Conservation (phyloP, 768 basidiomycete genomes). For the Collybia sordida region DNA sequence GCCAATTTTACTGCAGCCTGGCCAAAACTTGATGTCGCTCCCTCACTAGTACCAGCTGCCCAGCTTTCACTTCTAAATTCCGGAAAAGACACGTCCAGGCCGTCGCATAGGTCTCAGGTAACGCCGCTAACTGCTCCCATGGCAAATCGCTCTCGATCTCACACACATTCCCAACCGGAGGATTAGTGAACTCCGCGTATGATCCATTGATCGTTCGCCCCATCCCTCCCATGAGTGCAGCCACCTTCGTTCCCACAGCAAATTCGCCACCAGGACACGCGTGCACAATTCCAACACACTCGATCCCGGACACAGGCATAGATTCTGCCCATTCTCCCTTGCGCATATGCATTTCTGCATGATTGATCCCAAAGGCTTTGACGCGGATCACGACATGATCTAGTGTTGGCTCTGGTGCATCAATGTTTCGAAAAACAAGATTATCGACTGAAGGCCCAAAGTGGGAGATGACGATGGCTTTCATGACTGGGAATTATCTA, state of each 20-base stretch:
- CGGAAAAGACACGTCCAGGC: slow-evolving; percentile 20
- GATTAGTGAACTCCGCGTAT: slow-evolving; percentile 16
- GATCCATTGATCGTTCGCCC: slow-evolving; percentile 16
- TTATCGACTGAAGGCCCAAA: slow-evolving; percentile 14
- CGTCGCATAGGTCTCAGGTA: slow-evolving; percentile 20
- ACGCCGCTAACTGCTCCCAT: slow-evolving; percentile 16
- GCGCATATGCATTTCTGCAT: slow-evolving; percentile 24
- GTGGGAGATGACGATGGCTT: slow-evolving; percentile 17
- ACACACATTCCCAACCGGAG: slow-evolving; percentile 11
- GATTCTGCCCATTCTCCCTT: slow-evolving; percentile 21
- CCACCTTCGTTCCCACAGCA: slow-evolving; percentile 12
- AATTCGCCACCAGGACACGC: slow-evolving; percentile 5
- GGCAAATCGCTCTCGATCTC: slow-evolving; percentile 9
- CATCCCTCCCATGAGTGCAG: slow-evolving; percentile 20
- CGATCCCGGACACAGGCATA: slow-evolving; percentile 20
- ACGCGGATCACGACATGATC: slow-evolving; percentile 18
- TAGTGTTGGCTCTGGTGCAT: slow-evolving; percentile 9
- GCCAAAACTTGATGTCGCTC: slow-evolving; percentile 17
- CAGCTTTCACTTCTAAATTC: slow-evolving; percentile 12
- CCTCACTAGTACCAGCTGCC: slow-evolving; percentile 17
- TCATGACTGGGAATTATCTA: slow-evolving; percentile 5
- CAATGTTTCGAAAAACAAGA: slow-evolving; percentile 5
- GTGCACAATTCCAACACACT: slow-evolving; percentile 19
- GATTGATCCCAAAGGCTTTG: slow-evolving; percentile 19
- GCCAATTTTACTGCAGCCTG: slow-evolving; percentile 17